A percentile compares a stretch with the other conserved stretches of the same genome.
Conservation (phyloP, 305 asterid species). For the Salvia sclarea region DNA sequence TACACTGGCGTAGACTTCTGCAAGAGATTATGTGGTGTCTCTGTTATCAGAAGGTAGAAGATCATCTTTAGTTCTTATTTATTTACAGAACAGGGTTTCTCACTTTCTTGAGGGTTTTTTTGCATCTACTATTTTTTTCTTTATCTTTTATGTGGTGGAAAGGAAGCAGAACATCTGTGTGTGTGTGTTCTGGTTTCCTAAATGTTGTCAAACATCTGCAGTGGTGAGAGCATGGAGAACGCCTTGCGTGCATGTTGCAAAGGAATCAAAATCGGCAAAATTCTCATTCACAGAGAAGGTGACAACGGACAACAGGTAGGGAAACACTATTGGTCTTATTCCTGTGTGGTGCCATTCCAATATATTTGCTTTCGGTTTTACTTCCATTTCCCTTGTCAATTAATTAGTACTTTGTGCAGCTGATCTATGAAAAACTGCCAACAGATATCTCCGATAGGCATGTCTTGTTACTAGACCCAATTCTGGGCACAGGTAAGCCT, state of each 20-base stretch:
- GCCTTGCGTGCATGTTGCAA: slow-evolving; percentile 93
- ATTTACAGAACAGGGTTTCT: not conserved
- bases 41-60: slow-evolving; percentile 89
- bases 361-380: not conserved
- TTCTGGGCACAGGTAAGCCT: slow-evolving; percentile 81
- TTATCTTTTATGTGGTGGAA: not conserved
- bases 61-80: not conserved
- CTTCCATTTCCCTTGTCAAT: slow-evolving; percentile 17
- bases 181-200: slow-evolving; percentile 10
- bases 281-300: slow-evolving; percentile 86
- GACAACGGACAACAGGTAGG: slow-evolving; percentile 84
- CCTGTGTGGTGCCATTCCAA: not conserved
- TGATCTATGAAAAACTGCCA: slow-evolving; percentile 86
- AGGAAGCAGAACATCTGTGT: not conserved
- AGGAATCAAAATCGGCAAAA: slow-evolving; percentile 91
- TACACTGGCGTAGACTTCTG: slow-evolving; percentile 98
- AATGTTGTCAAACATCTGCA: slow-evolving; percentile 33
- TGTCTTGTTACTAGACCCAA: slow-evolving; percentile 81
- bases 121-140: not conserved
- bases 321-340: slow-evolving; percentile 5
- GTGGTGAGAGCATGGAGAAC: slow-evolving; percentile 97
- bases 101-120: not conserved
- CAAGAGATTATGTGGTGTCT: slow-evolving; percentile 95
- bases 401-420: slow-evolving; percentile 45
- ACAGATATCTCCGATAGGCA: slow-evolving; percentile 82